Base-by-base conservation (phyloP, 352 stramenopile genomes). In the Halophytophthora batemanensis region DNA sequence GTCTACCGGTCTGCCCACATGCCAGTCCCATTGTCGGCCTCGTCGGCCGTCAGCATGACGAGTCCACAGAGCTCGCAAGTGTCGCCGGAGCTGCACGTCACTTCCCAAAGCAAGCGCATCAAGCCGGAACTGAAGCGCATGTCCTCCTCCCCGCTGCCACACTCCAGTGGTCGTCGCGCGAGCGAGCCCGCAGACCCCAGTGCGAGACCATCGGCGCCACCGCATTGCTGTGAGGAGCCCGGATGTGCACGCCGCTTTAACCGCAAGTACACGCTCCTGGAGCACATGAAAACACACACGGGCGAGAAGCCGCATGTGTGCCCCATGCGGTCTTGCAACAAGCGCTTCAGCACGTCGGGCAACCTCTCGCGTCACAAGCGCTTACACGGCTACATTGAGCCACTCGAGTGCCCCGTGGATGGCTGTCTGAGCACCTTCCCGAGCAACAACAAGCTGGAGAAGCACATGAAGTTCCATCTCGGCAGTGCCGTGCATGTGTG, bases 251-350 rank as follows among this genome's bases (percentile, higher is more conserved):
- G 59, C 43, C 59, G 53, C 38, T 78, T 73, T 55, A 78, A 60
- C 28, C 68, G 70, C 46, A 74, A 71, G 39, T 82, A 81, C 51
- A 76, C 74, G 29, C 52, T 78, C 35, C 52, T 55, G 3, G 71
- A 82, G 54, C 71, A 85, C 52, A 65, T 71, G 42, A 82, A 86
- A 60, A 79, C 69, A 3, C 73, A 84, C 56, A 69, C 43, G n/a
- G n/a, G n/a, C n/a, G n/a, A n/a, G n/a, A n/a, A n/a, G n/a, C n/a
- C n/a, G n/a, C n/a, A n/a, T n/a, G 44, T 70, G 21, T 83, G 72
- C 31, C 61, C 69, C 5, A 56, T 66, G 7, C 39, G 38, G 15
- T 61, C 60, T 1, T 84, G 73, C 31, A 51, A 49, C 37, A 84
- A 84, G 47, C 64, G 74, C 45, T 82, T 84, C 44, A 82, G 47